These are phyloP conservation scores for Penicillium sclerotiorum DNA, from an alignment of 2,329 filamentous ascomycete genomes.

Conservation along the genomic window DNA sequence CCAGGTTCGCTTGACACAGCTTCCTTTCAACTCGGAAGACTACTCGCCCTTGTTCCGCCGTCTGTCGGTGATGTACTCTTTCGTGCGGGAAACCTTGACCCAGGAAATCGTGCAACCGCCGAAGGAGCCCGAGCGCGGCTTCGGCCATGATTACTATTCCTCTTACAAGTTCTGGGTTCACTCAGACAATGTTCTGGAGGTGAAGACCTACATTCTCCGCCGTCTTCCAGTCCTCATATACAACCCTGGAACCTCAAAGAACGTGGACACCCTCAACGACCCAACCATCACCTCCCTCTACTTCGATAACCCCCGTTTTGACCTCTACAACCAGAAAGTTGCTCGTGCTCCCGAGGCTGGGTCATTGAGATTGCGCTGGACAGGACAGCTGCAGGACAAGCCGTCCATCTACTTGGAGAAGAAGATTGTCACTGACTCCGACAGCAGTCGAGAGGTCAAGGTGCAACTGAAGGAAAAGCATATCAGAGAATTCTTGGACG, in stretches of 20 bases:
- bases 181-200: constrained; percentile 89
- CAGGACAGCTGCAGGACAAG: constrained; percentile 75
- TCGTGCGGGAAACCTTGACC: constrained; percentile 76
- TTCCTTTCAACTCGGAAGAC: constrained; percentile 93
- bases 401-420: constrained; percentile 86
- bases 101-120: constrained; percentile 53
- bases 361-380: constrained; percentile 88
- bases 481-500: constrained; percentile 80
- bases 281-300: constrained; percentile 94
- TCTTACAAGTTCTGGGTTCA: constrained; percentile 98
- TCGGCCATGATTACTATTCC: constrained; percentile 69
- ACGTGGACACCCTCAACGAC: constrained; percentile 75
- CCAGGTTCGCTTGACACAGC: constrained; percentile 81
- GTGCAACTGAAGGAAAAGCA: constrained; percentile 95
- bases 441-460: constrained; percentile 75
- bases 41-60: constrained; percentile 87
- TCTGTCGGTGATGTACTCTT: constrained; percentile 93
- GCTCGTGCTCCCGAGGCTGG: constrained; percentile 73
- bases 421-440: constrained; percentile 78
- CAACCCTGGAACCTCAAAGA: constrained; percentile 80
- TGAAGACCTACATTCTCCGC: constrained; percentile 93
- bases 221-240: constrained; percentile 90
- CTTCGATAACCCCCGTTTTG: constrained; percentile 86
- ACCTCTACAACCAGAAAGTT: constrained; percentile 84
- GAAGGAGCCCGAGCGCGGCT: constrained; percentile 49